Base-by-base conservation (phyloP, 495 filamentous ascomycete species). In the Staphylotrichum longicolle region DNA sequence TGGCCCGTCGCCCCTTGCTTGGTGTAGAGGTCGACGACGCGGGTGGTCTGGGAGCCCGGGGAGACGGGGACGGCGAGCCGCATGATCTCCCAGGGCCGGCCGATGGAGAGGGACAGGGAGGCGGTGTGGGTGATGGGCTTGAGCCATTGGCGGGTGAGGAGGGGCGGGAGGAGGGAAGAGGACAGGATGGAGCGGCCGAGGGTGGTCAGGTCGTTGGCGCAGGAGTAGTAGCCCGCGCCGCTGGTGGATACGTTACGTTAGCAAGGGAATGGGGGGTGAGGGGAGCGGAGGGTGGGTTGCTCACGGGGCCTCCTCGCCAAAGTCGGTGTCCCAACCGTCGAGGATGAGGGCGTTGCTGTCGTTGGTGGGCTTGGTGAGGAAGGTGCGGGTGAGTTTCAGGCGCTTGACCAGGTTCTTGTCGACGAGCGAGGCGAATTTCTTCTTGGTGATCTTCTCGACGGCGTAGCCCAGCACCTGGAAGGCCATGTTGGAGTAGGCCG, bases 81-180 rank as follows among this genome's bases (percentile, higher is more conserved):
- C 10, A 75, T 65, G 63, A 75, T 85, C 54, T 86, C 85, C 83
- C 83, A 86, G 1, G 85, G 84, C 0, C 78, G 72, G 20, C 84
- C 84, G 47, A 86, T 69, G 7, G 76, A 75, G 27, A 70, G 54
- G 6, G 61, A 60, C 0, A 76, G 57, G n/a, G 66, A 68, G 3
- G 79, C 72, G 3, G 81, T 81, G 64, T 80, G 75, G 1, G 74
- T 58, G 32, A 66, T 9, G 4, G 83, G 82, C 56, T 83, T 82
- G 41, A 88, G 62, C 84, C 82, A 87, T 40, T 68, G 60, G 59
- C 81, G 75, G 1, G 83, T 87, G 9, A 66, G 48, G 11, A 61
- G 51, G 0, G 74, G 65, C 0, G 75, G 63, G 5, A 85, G 64
- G 6, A 85, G 68, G 5, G 72, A 70, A 30, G 74, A 78, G 47